Percentiles rank a stretch among this genome's conserved stretches.
phyloP scores from a whole-genome alignment of 495 filamentous ascomycete genomes.

The Xanthoparmelia taractica region DNA sequence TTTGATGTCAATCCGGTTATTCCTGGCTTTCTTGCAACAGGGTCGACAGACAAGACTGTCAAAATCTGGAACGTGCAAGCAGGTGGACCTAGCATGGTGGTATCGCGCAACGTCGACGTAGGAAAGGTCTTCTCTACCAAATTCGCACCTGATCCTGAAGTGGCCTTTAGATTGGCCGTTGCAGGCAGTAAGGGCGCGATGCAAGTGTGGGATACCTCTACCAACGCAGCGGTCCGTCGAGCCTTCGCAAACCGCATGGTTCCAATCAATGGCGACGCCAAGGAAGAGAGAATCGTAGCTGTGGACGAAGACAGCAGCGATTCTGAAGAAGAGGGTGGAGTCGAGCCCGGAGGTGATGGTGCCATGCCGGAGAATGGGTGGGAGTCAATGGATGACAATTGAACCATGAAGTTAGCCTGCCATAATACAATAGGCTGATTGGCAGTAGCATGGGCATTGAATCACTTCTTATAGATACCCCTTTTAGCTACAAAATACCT shows the following conservation, averaged over 20 bases:
- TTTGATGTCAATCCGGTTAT: slow-evolving; percentile 87
- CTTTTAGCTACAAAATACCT: not conserved
- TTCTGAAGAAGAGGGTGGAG: slow-evolving; percentile 52
- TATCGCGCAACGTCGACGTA: slow-evolving; percentile 81
- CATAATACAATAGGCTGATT: not conserved
- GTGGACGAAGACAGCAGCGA: slow-evolving; percentile 58
- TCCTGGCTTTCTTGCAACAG: slow-evolving; percentile 87
- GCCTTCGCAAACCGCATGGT: slow-evolving; percentile 71
- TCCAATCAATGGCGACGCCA: slow-evolving; percentile 51
- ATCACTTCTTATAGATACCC: not conserved
- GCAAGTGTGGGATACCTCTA: slow-evolving; percentile 94
- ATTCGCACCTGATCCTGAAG: slow-evolving; percentile 83
- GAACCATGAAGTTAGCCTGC: slow-evolving; percentile 17
- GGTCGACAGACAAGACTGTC: slow-evolving; percentile 84
- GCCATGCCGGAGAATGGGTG: slow-evolving; percentile 43
- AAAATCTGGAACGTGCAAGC: slow-evolving; percentile 92
- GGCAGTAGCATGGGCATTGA: slow-evolving; percentile 2
- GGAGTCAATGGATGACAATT: slow-evolving; percentile 91
- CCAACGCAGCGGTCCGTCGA: slow-evolving; percentile 80
- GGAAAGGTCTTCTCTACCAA: slow-evolving; percentile 87
- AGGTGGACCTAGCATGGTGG: slow-evolving; percentile 74
- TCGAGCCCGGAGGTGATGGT: slow-evolving; percentile 47
- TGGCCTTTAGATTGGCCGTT: slow-evolving; percentile 84
- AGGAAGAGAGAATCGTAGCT: slow-evolving; percentile 65
- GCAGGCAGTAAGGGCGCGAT: slow-evolving; percentile 92